These are phyloP conservation scores for Waitea zeae DNA, from an alignment of 1,284 basidiomycete genomes.

Conservation along the genomic window DNA sequence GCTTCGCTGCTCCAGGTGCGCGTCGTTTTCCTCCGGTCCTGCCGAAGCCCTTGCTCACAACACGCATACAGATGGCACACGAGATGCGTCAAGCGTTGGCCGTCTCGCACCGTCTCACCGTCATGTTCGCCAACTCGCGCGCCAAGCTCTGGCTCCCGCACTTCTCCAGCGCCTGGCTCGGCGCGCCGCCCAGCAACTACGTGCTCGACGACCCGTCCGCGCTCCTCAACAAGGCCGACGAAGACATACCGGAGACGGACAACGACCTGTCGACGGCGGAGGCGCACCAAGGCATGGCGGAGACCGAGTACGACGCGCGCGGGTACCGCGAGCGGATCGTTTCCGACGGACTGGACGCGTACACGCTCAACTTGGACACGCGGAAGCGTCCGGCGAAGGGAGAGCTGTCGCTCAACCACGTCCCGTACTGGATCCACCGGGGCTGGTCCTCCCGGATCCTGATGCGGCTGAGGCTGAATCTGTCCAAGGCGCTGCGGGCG, in stretches of 20 bases:
- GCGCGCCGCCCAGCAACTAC: constrained; percentile 21
- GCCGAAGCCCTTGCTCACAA: not conserved
- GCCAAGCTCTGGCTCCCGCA: constrained; percentile 26
- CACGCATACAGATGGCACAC: constrained; percentile 22
- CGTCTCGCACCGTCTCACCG: constrained; percentile 17
- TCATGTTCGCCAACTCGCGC: constrained; percentile 16
- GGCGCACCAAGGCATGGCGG: constrained; percentile 11
- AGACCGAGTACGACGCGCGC: constrained; percentile 3
- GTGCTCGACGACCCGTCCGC: constrained; percentile 20
- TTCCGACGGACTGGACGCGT: not conserved
- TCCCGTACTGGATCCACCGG: not conserved
- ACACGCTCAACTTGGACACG: not conserved
- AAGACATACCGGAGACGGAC: constrained; percentile 7
- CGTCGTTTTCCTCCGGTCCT: not conserved
- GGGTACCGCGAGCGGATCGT: not conserved
- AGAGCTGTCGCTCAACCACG: not conserved
- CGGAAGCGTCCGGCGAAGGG: not conserved
- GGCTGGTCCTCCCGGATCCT: constrained; percentile 18
- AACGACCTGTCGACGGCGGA: constrained; percentile 5
- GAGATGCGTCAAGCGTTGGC: constrained; percentile 20
- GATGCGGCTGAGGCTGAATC: constrained; percentile 15
- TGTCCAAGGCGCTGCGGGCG: constrained; percentile 16
- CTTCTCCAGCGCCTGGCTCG: constrained; percentile 27
- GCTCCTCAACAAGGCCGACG: constrained; percentile 8
- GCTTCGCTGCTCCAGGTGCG: constrained; percentile 27